These are phyloP conservation scores for Myxozyma monticola DNA, from an alignment of 805 yeast genomes.

Conservation along the genomic window DNA sequence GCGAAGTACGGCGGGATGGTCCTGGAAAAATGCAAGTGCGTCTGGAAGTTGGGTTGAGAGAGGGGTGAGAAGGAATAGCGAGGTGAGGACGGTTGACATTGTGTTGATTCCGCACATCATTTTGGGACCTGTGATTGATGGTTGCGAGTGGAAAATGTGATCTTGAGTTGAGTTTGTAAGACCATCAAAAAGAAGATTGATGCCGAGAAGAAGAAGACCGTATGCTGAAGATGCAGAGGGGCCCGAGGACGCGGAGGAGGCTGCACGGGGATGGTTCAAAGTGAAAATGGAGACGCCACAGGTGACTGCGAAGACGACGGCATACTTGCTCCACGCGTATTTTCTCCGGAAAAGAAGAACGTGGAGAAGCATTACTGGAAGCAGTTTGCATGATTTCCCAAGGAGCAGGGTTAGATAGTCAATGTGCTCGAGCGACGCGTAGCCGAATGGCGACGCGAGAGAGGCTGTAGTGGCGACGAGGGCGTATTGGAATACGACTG, in stretches of 20 bases:
- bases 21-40: slow-evolving; percentile 49
- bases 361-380: slow-evolving; percentile 92
- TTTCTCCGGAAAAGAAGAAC: slow-evolving; percentile 62
- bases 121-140: slow-evolving; percentile 73
- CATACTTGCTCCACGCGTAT: slow-evolving; percentile 74
- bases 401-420: slow-evolving; percentile 81
- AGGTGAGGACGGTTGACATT: slow-evolving; percentile 45
- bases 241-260: slow-evolving; percentile 44
- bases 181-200: slow-evolving; percentile 82
- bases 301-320: slow-evolving; percentile 78
- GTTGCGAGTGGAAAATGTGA: slow-evolving; percentile 59
- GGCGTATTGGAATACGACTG: slow-evolving; percentile 42
- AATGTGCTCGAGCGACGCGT: slow-evolving; percentile 74
- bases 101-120: slow-evolving; percentile 74
- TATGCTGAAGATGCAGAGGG: slow-evolving; percentile 38
- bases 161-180: slow-evolving; percentile 93
- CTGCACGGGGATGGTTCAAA: slow-evolving; percentile 44
- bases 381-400: slow-evolving; percentile 89
- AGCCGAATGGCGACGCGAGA: slow-evolving; percentile 78
- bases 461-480: slow-evolving; percentile 73
- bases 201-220: slow-evolving; percentile 61
- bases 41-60: slow-evolving; percentile 54
- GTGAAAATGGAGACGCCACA: slow-evolving; percentile 82
- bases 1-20: slow-evolving; percentile 54
- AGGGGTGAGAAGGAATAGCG: slow-evolving; percentile 41